Evolutionary conservation across 345 rosid species (phyloP).

Genomic region (Isatis tinctoria): DNA sequence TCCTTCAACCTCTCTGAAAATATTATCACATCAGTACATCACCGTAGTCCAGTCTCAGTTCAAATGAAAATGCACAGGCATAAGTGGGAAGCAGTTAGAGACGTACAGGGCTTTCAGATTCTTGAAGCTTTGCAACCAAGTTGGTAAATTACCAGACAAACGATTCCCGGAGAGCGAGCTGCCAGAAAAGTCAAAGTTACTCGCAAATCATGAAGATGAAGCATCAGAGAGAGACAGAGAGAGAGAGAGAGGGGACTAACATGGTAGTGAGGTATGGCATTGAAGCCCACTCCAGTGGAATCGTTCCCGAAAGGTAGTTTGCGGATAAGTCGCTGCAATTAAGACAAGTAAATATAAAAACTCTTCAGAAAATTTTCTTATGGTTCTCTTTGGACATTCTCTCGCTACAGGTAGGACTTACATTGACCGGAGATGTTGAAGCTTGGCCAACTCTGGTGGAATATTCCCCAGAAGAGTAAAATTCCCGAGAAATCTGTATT

Average conservation of each 20-base stretch:
- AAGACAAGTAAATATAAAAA: background rate
- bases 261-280: conserved; percentile 33
- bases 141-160: conserved; percentile 48
- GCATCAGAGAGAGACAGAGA: background rate
- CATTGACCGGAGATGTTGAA: conserved; percentile 1
- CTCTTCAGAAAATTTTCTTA: no score
- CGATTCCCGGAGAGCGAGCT: conserved; percentile 42
- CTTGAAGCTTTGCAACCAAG: conserved; percentile 37
- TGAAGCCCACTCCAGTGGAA: conserved; percentile 57
- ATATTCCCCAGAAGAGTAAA: conserved; percentile 1
- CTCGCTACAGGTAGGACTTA: background rate
- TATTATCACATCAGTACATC: background rate
- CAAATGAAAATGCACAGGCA: background rate
- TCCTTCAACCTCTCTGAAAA: conserved; percentile 43
- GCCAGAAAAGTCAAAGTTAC: background rate
- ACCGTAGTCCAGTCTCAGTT: background rate
- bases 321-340: conserved; percentile 5
- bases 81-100: background rate
- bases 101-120: conserved; percentile 43
- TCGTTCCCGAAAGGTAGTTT: conserved; percentile 48
- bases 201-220: background rate
- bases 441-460: conserved; percentile 13
- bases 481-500: background rate
- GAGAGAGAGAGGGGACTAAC: conserved; percentile 33
- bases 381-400: background rate